These are phyloP conservation scores for Viridothelium virens DNA, from an alignment of 495 filamentous ascomycete species.

Conservation along the genomic window DNA sequence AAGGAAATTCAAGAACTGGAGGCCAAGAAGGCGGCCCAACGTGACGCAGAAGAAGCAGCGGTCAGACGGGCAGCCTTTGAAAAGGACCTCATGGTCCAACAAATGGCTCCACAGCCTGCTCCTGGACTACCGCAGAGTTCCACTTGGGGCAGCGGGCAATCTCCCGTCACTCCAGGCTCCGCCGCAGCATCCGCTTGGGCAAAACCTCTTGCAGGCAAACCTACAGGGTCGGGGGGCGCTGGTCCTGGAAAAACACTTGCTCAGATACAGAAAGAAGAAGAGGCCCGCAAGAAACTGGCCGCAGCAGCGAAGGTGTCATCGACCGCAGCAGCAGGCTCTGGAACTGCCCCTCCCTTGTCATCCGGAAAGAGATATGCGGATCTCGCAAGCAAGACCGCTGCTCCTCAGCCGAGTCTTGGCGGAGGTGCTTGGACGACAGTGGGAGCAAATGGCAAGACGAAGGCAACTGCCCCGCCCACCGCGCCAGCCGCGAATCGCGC, in stretches of 20 bases:
- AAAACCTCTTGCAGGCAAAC: constrained; percentile 57
- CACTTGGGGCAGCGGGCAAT: constrained; percentile 72
- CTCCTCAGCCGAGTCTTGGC: constrained; percentile 32
- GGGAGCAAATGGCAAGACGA: constrained; percentile 87
- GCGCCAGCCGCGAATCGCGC: constrained; percentile 48
- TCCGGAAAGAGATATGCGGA: constrained; percentile 89
- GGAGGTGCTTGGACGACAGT: constrained; percentile 82
- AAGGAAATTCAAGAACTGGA: constrained; percentile 97
- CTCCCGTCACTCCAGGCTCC: constrained; percentile 50
- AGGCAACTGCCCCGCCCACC: constrained; percentile 40
- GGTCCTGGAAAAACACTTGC: constrained; percentile 79
- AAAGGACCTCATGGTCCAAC: constrained; percentile 71
- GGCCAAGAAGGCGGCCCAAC: constrained; percentile 85
- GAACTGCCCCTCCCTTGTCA: constrained; percentile 37
- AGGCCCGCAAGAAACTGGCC: constrained; percentile 66
- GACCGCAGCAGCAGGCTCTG: constrained; percentile 37
- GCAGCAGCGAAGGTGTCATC: constrained; percentile 50
- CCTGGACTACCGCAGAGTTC: constrained; percentile 80
- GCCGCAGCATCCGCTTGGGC: constrained; percentile 53
- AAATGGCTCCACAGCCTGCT: constrained; percentile 45
- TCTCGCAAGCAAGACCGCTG: constrained; percentile 68
- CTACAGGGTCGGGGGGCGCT: constrained; percentile 38
- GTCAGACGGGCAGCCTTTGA: constrained; percentile 69
- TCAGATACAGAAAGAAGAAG: constrained; percentile 96
- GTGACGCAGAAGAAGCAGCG: constrained; percentile 73